Evolutionary conservation across 805 yeast genomes (phyloP).

Genomic region (Saccharomyces mikatae): DNA sequence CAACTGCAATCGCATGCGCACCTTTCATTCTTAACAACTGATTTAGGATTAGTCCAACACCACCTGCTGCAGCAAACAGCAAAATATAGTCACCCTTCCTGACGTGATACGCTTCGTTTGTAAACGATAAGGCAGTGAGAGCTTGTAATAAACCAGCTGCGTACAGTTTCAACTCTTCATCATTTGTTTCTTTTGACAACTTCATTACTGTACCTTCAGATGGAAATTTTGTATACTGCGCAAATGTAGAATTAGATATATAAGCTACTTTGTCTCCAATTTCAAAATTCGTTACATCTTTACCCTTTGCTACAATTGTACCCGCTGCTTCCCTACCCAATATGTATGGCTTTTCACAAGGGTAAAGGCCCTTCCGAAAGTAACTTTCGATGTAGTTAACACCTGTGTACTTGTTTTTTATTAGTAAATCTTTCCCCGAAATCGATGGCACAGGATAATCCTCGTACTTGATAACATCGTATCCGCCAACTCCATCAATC

Average conservation of each 20-base stretch:
- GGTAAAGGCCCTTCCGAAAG: conserved; percentile 73
- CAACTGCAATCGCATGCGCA: conserved; percentile 77
- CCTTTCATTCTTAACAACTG: conserved; percentile 60
- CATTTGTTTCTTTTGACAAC: conserved; percentile 41
- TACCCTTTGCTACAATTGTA: conserved; percentile 56
- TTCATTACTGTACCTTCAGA: conserved; percentile 34
- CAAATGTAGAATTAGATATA: conserved; percentile 47
- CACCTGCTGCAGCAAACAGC: conserved; percentile 94
- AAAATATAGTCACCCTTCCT: conserved; percentile 63
- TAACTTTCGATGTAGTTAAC: conserved; percentile 77
- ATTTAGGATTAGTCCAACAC: conserved; percentile 67
- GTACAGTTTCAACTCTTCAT: conserved; percentile 43
- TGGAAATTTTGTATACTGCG: conserved; percentile 58
- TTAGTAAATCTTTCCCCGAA: conserved; percentile 48
- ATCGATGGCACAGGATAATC: conserved; percentile 55
- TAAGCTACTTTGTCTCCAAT: conserved; percentile 71
- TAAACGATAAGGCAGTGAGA: conserved; percentile 68
- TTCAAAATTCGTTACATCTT: conserved; percentile 42
- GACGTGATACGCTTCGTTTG: conserved; percentile 57
- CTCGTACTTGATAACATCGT: conserved; percentile 51
- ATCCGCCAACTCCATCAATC: conserved; percentile 41
- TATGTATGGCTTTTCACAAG: conserved; percentile 48
- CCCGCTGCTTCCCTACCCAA: conserved; percentile 76
- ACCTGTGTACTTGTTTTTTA: conserved; percentile 73
- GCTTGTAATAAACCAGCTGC: conserved; percentile 66